Percentiles rank a stretch among this genome's conserved stretches.
Evolutionary conservation across 192 early-diverging fungal species (phyloP).

Genomic region (Funneliformis mosseae): DNA sequence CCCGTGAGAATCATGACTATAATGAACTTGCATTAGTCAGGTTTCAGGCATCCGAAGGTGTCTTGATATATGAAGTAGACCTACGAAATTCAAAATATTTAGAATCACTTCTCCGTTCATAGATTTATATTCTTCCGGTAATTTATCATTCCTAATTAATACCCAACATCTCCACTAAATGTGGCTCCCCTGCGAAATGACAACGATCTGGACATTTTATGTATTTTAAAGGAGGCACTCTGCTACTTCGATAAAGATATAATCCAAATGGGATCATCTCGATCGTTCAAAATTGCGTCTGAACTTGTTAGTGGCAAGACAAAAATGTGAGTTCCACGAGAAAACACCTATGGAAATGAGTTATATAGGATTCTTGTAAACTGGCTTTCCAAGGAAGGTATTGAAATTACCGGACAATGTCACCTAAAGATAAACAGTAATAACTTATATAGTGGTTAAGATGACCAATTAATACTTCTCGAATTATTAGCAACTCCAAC

Average conservation of each 20-base stretch:
- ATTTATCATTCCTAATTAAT: not conserved
- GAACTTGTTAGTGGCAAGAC: not conserved
- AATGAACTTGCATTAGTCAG: no score
- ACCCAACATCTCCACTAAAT: not conserved
- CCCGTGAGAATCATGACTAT: no score
- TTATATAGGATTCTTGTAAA: slow-evolving; percentile 15
- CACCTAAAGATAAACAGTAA: not conserved
- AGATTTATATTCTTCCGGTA: no score
- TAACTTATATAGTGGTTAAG: not conserved
- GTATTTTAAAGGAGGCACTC: slow-evolving; percentile 25
- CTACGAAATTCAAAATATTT: no score
- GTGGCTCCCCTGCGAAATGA: slow-evolving; percentile 6
- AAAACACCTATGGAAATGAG: not conserved
- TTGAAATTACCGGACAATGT: not conserved
- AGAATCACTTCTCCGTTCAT: no score
- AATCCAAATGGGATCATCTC: slow-evolving; percentile 11
- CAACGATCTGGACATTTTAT: slow-evolving; percentile 32
- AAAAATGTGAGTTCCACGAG: not conserved
- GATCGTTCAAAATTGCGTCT: slow-evolving; percentile 33
- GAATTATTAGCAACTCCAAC: slow-evolving; percentile 25
- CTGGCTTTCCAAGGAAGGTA: slow-evolving; percentile 2
- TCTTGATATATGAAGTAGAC: no score
- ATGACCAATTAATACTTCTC: not conserved
- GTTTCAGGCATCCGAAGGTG: no score
- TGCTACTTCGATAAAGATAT: slow-evolving; percentile 34